A percentile compares a stretch with the other conserved stretches of the same genome.
These are phyloP conservation scores for Dorcoceras hygrometricum DNA, from an alignment of 257 asterid genomes.

Conservation along the genomic window DNA sequence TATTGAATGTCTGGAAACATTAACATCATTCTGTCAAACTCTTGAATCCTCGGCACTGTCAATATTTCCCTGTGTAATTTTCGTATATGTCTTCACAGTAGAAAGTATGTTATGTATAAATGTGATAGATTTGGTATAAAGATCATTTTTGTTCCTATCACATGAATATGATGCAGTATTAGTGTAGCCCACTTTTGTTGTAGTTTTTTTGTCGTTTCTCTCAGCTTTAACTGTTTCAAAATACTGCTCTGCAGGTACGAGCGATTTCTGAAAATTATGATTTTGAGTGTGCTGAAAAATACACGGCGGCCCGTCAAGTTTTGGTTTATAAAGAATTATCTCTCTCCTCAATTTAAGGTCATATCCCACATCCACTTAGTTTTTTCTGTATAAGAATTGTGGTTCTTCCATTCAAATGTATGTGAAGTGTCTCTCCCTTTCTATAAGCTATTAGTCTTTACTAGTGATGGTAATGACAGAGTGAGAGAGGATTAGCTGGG, in stretches of 20 bases:
- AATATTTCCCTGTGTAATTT: not conserved
- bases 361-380: slow-evolving; percentile 3
- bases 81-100: not conserved
- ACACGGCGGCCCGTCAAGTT: slow-evolving; percentile 87
- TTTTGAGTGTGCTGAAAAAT: slow-evolving; percentile 84
- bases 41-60: not conserved
- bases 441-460: slow-evolving; percentile 1
- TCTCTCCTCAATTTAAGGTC: slow-evolving; percentile 98
- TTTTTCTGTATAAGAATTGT: not conserved
- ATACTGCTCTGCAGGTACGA: slow-evolving; percentile 69
- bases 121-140: not conserved
- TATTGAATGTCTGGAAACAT: not conserved
- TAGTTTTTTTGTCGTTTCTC: slow-evolving; percentile 8
- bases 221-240: slow-evolving; percentile 18
- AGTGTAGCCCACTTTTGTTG: slow-evolving; percentile 4
- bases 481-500: not conserved
- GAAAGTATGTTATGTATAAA: slow-evolving; percentile 1
- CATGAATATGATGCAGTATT: not conserved
- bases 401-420: slow-evolving; percentile 17
- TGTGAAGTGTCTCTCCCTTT: slow-evolving; percentile 14
- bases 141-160: not conserved
- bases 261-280: slow-evolving; percentile 92
- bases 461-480: not conserved
- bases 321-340: slow-evolving; percentile 99
- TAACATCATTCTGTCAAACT: not conserved